Conservation (phyloP, 2,329 filamentous ascomycete genomes). For the Ascosphaera acerosa region DNA sequence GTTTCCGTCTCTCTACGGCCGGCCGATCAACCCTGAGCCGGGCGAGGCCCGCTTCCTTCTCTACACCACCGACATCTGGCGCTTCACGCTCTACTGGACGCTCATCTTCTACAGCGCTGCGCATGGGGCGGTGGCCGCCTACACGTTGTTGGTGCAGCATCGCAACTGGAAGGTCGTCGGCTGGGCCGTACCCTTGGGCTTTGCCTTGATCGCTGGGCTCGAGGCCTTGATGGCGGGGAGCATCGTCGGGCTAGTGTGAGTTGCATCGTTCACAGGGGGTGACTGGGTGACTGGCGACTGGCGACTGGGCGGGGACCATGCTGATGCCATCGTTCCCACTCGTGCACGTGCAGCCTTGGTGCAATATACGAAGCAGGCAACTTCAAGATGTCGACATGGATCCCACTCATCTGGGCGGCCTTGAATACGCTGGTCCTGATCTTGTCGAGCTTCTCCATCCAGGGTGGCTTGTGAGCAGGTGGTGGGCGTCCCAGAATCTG, state of each 20-base stretch:
- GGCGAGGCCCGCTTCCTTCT: slow-evolving; percentile 41
- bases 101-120: slow-evolving; percentile 52
- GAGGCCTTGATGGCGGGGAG: slow-evolving; percentile 62
- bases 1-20: slow-evolving; percentile 64
- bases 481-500: too few species aligned
- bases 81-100: slow-evolving; percentile 72
- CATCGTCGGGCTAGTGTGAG: slow-evolving; percentile 56
- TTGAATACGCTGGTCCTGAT: slow-evolving; percentile 64
- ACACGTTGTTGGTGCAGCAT: slow-evolving; percentile 47
- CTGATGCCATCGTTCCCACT: too few species aligned
- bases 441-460: slow-evolving; percentile 76
- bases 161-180: slow-evolving; percentile 22
- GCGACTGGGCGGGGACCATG: neutral
- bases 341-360: slow-evolving; percentile 43
- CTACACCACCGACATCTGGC: slow-evolving; percentile 53
- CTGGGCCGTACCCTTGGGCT: slow-evolving; percentile 48
- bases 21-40: slow-evolving; percentile 29
- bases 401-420: slow-evolving; percentile 68
- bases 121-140: slow-evolving; percentile 44
- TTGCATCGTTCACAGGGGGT: slow-evolving; percentile 5
- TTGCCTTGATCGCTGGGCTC: slow-evolving; percentile 42
- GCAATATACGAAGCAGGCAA: slow-evolving; percentile 60
- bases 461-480: slow-evolving; percentile 65
- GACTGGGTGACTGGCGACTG: neutral
- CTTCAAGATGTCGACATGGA: slow-evolving; percentile 85